Evolutionary conservation across 371 early-diverging fungal species (phyloP).

Genomic region (Mortierella sp.): DNA sequence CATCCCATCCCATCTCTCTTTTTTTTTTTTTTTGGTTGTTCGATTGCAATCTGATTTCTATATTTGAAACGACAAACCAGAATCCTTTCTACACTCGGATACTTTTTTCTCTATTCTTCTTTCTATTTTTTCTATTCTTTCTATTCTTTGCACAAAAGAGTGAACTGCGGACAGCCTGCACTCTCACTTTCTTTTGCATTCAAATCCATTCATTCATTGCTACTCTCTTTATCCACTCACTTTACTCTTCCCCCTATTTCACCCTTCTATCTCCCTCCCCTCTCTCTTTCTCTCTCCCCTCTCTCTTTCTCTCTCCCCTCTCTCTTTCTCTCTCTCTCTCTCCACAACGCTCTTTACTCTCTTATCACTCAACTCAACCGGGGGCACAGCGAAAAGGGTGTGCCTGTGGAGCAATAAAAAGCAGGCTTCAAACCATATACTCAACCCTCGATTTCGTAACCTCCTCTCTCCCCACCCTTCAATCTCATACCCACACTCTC

Average conservation of each 20-base stretch:
- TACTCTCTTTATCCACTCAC: neutral
- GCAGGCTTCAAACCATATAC: too few species aligned
- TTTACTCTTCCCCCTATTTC: neutral
- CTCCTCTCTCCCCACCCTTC: too few species aligned
- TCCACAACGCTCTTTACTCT: neutral
- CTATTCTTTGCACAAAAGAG: neutral
- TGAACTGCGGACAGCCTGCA: neutral
- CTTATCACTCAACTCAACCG: neutral
- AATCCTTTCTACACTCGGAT: neutral
- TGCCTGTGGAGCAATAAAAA: too few species aligned
- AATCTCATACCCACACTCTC: neutral
- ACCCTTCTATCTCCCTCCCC: neutral
- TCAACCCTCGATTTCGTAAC: too few species aligned
- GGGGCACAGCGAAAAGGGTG: too few species aligned
- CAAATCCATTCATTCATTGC: neutral
- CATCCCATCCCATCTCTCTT: too few species aligned
- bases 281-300: too few species aligned
- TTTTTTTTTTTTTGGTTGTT: too few species aligned
- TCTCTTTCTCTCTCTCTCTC: neutral
- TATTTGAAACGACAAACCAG: neutral
- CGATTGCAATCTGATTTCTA: too few species aligned
- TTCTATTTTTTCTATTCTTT: neutral
- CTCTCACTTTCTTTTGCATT: neutral
- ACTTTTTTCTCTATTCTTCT: neutral
- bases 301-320: too few species aligned